These are phyloP conservation scores for Penicillium concentricum DNA, from an alignment of 2,329 filamentous ascomycete genomes.

Conservation along the genomic window DNA sequence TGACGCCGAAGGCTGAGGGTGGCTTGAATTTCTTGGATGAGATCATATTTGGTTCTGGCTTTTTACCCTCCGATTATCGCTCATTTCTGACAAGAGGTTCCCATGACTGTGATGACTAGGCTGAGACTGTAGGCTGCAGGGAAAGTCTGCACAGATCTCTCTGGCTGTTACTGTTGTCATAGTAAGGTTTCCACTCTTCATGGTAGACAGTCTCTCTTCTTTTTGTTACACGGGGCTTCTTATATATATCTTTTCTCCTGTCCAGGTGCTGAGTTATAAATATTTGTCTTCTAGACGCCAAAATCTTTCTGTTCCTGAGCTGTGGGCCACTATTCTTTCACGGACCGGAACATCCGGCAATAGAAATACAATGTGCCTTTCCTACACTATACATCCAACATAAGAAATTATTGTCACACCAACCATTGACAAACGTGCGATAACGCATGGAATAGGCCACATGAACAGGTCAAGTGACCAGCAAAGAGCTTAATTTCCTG, in stretches of 20 bases:
- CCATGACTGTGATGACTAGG: neutral
- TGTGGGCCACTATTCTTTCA: conserved; percentile 6
- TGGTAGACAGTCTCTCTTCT: neutral
- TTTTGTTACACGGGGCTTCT: conserved; percentile 1
- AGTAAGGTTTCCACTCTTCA: conserved; percentile 8
- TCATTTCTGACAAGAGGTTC: neutral
- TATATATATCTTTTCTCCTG: neutral
- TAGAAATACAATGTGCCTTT: neutral
- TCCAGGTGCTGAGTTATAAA: conserved; percentile 11
- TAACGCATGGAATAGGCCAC: conserved; percentile 1
- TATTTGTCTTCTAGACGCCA: conserved; percentile 14
- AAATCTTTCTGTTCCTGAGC: neutral
- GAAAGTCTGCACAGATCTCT: neutral
- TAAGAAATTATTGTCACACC: neutral
- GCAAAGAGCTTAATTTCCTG: neutral
- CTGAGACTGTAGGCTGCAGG: conserved; percentile 4
- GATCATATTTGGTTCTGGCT: conserved; percentile 2
- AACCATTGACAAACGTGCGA: neutral
- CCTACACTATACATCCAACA: neutral
- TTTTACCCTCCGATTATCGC: conserved; percentile 5
- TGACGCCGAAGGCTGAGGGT: neutral
- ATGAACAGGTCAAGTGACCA: conserved; percentile 20
- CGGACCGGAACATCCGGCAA: conserved; percentile 12
- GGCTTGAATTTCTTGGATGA: conserved; percentile 2
- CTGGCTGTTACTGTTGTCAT: conserved; percentile 9